Evolutionary conservation across 164 flowering plant genomes (phyloP).

Genomic region (Sedum album): DNA sequence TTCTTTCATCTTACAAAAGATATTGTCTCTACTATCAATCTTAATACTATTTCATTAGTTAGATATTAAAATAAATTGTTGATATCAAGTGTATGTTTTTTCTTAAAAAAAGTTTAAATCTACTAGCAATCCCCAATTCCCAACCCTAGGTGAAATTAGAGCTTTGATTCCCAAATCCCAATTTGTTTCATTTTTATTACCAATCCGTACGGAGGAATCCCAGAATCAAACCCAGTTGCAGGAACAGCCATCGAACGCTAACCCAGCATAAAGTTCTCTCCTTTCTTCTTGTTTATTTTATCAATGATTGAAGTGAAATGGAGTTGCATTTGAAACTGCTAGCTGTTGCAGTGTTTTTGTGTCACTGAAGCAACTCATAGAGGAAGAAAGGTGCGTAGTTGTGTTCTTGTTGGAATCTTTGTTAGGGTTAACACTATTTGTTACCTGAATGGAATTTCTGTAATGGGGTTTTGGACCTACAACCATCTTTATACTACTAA

Average conservation of each 20-base stretch:
- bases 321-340: not conserved
- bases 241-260: not conserved
- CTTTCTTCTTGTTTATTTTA: not conserved
- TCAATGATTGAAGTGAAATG: not conserved
- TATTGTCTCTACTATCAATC: no score
- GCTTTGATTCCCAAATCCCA: no score
- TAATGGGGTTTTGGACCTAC: conserved; percentile 6
- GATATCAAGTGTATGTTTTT: no score
- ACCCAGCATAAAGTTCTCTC: not conserved
- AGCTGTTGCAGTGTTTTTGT: not conserved
- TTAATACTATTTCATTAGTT: no score
- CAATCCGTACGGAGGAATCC: no score
- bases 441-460: not conserved
- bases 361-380: not conserved
- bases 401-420: not conserved
- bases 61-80: no score
- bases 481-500: not conserved
- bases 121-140: no score
- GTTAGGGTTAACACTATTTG: not conserved
- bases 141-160: no score
- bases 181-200: no score
- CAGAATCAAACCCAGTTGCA: not conserved
- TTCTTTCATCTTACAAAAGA: no score
- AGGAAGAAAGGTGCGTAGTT: not conserved
- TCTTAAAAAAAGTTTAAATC: no score